Conservation (phyloP, 805 yeast species). For the Spathaspora passalidarum region DNA sequence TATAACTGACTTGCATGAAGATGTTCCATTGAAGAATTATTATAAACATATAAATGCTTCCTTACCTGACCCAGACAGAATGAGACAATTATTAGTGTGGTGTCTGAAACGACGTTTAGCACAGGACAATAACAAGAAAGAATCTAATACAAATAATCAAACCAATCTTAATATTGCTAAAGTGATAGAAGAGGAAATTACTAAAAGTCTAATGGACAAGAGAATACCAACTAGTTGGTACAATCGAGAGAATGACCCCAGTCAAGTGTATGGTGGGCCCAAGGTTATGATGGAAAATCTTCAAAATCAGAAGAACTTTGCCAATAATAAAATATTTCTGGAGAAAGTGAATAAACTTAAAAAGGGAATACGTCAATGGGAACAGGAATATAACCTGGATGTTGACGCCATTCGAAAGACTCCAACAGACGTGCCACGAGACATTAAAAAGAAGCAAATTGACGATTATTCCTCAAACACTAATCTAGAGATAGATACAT, state of each 20-base stretch:
- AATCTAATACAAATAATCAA: slow-evolving; percentile 31
- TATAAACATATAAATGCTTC: slow-evolving; percentile 60
- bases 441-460: slow-evolving; percentile 17
- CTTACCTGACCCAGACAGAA: slow-evolving; percentile 68
- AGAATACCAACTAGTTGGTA: slow-evolving; percentile 69
- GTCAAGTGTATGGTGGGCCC: slow-evolving; percentile 10
- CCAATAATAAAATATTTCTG: slow-evolving; percentile 46
- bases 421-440: slow-evolving; percentile 4
- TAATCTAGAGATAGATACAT: slow-evolving; percentile 10
- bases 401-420: slow-evolving; percentile 15
- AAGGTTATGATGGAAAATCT: slow-evolving; percentile 51
- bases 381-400: slow-evolving; percentile 20
- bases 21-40: slow-evolving; percentile 51
- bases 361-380: slow-evolving; percentile 50
- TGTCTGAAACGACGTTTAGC: slow-evolving; percentile 50
- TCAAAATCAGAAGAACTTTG: slow-evolving; percentile 51
- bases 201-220: slow-evolving; percentile 58
- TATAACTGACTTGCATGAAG: slow-evolving; percentile 62
- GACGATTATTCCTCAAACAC: slow-evolving; percentile 16
- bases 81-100: slow-evolving; percentile 71
- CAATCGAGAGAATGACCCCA: slow-evolving; percentile 31
- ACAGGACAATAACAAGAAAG: slow-evolving; percentile 10
- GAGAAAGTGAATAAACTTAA: slow-evolving; percentile 42
- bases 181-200: slow-evolving; percentile 60
- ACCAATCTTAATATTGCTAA: slow-evolving; percentile 53